Evolutionary conservation across 306 rosid species (phyloP).

Genomic region (Ochetophila trinervis): DNA sequence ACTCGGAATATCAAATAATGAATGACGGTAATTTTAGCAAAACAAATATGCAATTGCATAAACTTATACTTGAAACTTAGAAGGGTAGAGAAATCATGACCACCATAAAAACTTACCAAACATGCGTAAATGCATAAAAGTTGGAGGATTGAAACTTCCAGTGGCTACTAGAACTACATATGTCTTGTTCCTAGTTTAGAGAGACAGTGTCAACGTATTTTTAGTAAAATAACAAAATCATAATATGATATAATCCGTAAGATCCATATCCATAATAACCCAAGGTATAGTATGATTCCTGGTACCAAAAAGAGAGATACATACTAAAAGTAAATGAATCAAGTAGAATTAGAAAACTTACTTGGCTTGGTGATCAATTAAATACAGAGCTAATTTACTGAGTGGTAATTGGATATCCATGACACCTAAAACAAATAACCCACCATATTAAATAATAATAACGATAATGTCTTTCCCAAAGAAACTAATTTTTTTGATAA

Average conservation of each 20-base stretch:
- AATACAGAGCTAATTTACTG: slow-evolving; percentile 46
- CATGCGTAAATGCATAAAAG: slow-evolving; percentile 91
- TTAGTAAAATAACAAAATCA: neutral
- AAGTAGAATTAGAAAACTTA: slow-evolving; percentile 24
- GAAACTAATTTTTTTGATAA: too few species aligned
- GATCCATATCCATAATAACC: neutral
- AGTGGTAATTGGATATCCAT: slow-evolving; percentile 56
- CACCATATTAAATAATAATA: neutral
- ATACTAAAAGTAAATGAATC: neutral
- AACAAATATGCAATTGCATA: neutral
- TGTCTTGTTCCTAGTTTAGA: slow-evolving; percentile 42
- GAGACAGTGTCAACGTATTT: neutral
- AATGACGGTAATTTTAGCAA: neutral
- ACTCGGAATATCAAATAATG: neutral
- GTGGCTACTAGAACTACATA: slow-evolving; percentile 65
- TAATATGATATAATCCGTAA: neutral
- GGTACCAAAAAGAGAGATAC: neutral
- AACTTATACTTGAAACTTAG: neutral
- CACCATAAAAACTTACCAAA: slow-evolving; percentile 52
- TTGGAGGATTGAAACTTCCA: slow-evolving; percentile 96
- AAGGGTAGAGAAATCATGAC: neutral
- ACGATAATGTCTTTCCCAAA: too few species aligned
- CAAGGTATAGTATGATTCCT: too few species aligned
- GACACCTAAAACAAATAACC: slow-evolving; percentile 19
- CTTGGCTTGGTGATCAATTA: slow-evolving; percentile 40